Base-by-base conservation (phyloP, 306 rosid species). In the Trifolium fragiferum region DNA sequence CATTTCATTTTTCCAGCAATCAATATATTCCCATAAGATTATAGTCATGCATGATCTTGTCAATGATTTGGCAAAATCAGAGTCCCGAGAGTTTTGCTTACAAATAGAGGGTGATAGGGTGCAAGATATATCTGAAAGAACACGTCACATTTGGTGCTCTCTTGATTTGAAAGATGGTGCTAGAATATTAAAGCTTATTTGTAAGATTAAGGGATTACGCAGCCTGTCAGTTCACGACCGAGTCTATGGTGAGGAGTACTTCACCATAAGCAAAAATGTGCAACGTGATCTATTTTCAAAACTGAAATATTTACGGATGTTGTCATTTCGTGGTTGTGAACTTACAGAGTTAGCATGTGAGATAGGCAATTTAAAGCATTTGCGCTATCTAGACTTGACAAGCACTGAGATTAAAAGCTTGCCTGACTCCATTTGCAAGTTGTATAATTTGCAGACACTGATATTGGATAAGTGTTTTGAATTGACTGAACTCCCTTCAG, bases 141-240 rank as follows among this genome's bases (percentile, higher is more conserved):
- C 8, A 33, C 37, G 37, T 33, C 37, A 33, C 18, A 4, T 82
- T 43, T 67, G 72, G 3, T 58, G 3, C 8, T 16, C 14, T 6
- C 1, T 10, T 0, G 15, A 54, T 10, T 6, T 4, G 0, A 5
- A 2, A 3, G 0, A 8, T 16, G 21, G 0, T 43, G 19, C 9
- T 40, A 8, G 12, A n/a, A 7, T 1, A 3, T 13, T 21, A 5
- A 55, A 70, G 10, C 7, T 5, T 23, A 5, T 46, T 46, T n/a
- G 3, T 2, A 10, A 13, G 0, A 44, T 68, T 8, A 7, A 57
- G 8, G 41, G 8, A 21, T 23, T 81, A 7, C 65, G 60, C 0
- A 8, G 50, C 21, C 58, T 76, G 13, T 33, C n/a, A n/a, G n/a
- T n/a, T n/a, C n/a, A n/a, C n/a, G n/a, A n/a, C n/a, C n/a, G n/a